These are phyloP conservation scores for Cryphonectria radicalis DNA, from an alignment of 2,329 filamentous ascomycete species.

Conservation along the genomic window DNA sequence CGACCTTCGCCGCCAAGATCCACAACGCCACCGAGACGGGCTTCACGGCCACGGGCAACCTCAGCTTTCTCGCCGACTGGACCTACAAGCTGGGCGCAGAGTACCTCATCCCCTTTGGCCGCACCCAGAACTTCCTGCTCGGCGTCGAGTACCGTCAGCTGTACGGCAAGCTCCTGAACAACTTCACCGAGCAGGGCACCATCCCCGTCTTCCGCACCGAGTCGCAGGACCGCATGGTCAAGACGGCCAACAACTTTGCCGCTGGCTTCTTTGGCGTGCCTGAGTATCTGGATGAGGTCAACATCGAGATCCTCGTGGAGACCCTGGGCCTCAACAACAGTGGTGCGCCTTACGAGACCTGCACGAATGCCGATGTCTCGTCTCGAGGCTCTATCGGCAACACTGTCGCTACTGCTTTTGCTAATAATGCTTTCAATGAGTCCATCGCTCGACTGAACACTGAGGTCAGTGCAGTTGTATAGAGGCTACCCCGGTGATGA, in stretches of 20 bases:
- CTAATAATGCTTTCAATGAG: constrained; percentile 36
- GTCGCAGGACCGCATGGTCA: constrained; percentile 41
- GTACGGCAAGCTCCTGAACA: constrained; percentile 48
- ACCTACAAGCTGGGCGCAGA: constrained; percentile 43
- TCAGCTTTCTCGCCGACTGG: constrained; percentile 39
- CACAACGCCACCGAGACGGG: constrained; percentile 40
- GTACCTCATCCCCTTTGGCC: constrained; percentile 43
- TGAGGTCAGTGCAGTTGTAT: constrained; percentile 29
- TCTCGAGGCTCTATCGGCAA: constrained; percentile 35
- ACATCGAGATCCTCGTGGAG: constrained; percentile 42
- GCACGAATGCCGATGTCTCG: constrained; percentile 35
- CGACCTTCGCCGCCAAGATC: constrained; percentile 40
- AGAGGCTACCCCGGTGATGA: not conserved
- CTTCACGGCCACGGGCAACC: constrained; percentile 38
- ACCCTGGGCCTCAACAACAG: constrained; percentile 37
- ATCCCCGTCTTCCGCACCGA: constrained; percentile 44
- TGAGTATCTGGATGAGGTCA: constrained; percentile 39
- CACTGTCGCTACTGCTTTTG: constrained; percentile 33
- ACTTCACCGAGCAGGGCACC: constrained; percentile 44
- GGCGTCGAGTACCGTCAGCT: constrained; percentile 46
- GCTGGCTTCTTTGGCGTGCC: constrained; percentile 42
- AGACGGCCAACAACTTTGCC: constrained; percentile 39
- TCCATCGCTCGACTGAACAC: constrained; percentile 38
- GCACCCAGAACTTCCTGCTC: constrained; percentile 46
- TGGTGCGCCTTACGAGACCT: constrained; percentile 37